Evolutionary conservation across 306 rosid species (phyloP), one percentile per base, ranked within the genome.

Genomic region (Glycyrrhiza uralensis): DNA sequence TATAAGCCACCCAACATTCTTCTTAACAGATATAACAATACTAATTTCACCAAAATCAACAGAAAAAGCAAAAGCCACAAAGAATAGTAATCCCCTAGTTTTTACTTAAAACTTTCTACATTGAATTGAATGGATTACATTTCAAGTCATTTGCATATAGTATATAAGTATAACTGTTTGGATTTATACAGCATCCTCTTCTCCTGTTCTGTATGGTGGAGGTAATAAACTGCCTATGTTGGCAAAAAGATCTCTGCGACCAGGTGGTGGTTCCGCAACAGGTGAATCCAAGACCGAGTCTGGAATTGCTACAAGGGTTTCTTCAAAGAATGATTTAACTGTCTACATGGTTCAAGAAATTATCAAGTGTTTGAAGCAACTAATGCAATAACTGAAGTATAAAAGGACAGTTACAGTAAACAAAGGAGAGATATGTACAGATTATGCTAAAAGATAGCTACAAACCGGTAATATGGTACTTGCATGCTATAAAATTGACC

Each of bases 251-350:
- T 86, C 86, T 56, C 71, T 77, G 17, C 92, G 85, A 13, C 87
- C 90, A 19, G 77, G 8, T 15, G 67, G 81, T 11, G 83, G 82
- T 47, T 60, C 80, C 1, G 29, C 85, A 51, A 91, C 49, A 9
- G 97, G 82, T 23, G 94, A 75, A 80, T 91, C 99, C 91, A 89
- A 61, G 24, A 91, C 92, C 1, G 71, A 79, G 72, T 91, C 96
- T 8, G 99, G 99, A 76, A 94, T 81, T 46, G 92, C 93, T 10
- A 79, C 90, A 2, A 91, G 84, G 66, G 99, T 85, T 78, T 94
- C 99, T 28, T 94, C 97, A 7, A 91, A 81, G 74, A 91, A 89
- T 64, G 96, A 88, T 80, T 91, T 86, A 55, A 94, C 45, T 10
- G 96, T 85, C 97, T 91, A 72, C 94, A 81, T 44, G 28, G 64